Conservation (phyloP, 1,284 basidiomycete genomes). For the Pseudozyma tsukubaensis region DNA sequence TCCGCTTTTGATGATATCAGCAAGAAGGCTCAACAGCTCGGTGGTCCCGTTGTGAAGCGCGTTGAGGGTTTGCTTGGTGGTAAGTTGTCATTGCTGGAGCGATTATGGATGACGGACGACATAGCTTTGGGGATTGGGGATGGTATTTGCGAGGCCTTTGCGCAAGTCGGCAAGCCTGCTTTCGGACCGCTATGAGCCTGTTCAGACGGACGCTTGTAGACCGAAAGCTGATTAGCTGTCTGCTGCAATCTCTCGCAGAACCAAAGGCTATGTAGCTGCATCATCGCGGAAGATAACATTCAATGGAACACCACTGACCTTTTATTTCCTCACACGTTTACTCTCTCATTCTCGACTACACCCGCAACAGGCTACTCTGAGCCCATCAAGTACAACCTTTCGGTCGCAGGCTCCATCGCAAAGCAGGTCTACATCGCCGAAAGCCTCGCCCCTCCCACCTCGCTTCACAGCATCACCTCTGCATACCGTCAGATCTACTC, state of each 20-base stretch:
- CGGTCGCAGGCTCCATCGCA: slow-evolving; percentile 83
- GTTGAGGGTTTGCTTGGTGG: slow-evolving; percentile 58
- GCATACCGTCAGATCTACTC: slow-evolving; percentile 82
- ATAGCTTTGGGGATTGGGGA: not conserved
- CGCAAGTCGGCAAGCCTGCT: not conserved
- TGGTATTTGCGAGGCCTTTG: not conserved
- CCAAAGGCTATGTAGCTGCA: not conserved
- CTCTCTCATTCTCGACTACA: not conserved
- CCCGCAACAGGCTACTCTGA: slow-evolving; percentile 46
- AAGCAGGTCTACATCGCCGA: slow-evolving; percentile 93
- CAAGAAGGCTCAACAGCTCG: slow-evolving; percentile 59
- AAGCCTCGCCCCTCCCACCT: slow-evolving; percentile 83
- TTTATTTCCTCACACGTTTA: not conserved
- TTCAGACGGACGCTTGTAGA: no score
- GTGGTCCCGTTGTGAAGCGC: slow-evolving; percentile 55
- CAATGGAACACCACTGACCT: not conserved
- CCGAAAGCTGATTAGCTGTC: no score
- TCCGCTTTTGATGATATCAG: slow-evolving; percentile 37
- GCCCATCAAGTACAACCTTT: slow-evolving; percentile 64
- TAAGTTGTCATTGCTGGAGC: slow-evolving; percentile 28
- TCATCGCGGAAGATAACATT: no score
- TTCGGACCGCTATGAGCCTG: no score
- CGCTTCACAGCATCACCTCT: slow-evolving; percentile 75
- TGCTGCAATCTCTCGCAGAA: not conserved
- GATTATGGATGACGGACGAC: not conserved